A percentile compares a stretch with the other conserved stretches of the same genome.
phyloP scores from a whole-genome alignment of 1,139 yeast species.

The Kodamaea ohmeri region DNA sequence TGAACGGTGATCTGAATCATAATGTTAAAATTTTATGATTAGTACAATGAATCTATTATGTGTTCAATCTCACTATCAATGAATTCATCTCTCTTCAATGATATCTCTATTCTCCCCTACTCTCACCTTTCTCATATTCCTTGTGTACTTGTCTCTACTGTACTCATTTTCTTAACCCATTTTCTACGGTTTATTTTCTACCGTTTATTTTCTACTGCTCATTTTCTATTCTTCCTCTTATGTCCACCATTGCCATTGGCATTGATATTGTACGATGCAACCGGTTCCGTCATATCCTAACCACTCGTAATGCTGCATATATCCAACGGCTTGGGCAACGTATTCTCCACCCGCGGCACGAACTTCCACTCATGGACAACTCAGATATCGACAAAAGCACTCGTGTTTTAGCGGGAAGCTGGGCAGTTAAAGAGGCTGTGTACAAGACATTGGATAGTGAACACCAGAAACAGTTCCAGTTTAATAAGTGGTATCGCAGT shows the following conservation, averaged over 20 bases:
- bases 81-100: too few relatives aligned
- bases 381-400: conserved; percentile 25
- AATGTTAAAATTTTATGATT: too few relatives aligned
- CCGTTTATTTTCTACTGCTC: neutral
- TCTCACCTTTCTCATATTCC: too few relatives aligned
- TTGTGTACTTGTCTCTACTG: too few relatives aligned
- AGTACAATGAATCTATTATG: too few relatives aligned
- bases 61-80: too few relatives aligned
- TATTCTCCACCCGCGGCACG: conserved; percentile 50
- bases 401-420: conserved; percentile 51
- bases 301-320: conserved; percentile 19
- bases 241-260: conserved; percentile 44
- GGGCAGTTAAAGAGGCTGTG: conserved; percentile 79
- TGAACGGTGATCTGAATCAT: too few relatives aligned
- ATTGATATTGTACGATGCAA: conserved; percentile 54
- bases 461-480: conserved; percentile 52
- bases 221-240: neutral
- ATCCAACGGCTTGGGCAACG: conserved; percentile 44
- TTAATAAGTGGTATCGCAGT: conserved; percentile 59
- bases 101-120: too few relatives aligned
- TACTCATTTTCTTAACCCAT: too few relatives aligned
- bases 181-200: neutral
- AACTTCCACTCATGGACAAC: conserved; percentile 28
- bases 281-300: conserved; percentile 48
- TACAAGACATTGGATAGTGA: conserved; percentile 54